phyloP scores from a whole-genome alignment of 352 stramenopile species.

The Halophytophthora batemanensis region DNA sequence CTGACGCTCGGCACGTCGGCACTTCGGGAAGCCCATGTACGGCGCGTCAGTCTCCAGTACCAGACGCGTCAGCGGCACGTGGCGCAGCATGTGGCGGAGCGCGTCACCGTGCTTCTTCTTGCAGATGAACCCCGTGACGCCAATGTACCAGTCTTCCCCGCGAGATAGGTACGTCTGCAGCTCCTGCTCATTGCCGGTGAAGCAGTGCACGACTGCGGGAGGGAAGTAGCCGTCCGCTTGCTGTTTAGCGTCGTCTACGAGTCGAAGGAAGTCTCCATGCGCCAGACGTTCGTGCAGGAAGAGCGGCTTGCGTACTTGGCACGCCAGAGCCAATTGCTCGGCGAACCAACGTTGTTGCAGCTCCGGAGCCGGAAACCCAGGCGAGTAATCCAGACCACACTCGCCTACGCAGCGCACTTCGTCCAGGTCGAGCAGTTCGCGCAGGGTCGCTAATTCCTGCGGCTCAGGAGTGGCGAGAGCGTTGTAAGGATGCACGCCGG shows the following conservation, averaged over 20 bases:
- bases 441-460: conserved; percentile 34
- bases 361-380: conserved; percentile 40
- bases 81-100: conserved; percentile 50
- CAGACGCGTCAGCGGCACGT: conserved; percentile 75
- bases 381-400: conserved; percentile 79
- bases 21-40: conserved; percentile 88
- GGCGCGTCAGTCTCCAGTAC: conserved; percentile 92
- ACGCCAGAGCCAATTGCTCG: conserved; percentile 62
- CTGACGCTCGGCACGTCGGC: conserved; percentile 31
- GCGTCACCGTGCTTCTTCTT: conserved; percentile 63
- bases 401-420: conserved; percentile 62
- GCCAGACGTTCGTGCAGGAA: conserved; percentile 85
- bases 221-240: conserved; percentile 40
- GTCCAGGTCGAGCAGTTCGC: conserved; percentile 26
- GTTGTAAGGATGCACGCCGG: conserved; percentile 78
- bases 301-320: conserved; percentile 61
- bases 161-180: conserved; percentile 66
- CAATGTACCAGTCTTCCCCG: conserved; percentile 83
- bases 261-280: conserved; percentile 63
- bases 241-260: conserved; percentile 55
- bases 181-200: conserved; percentile 78
- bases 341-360: conserved; percentile 68
- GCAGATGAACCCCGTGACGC: conserved; percentile 89
- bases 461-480: conserved; percentile 34
- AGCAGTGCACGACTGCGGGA: conserved; percentile 88